Conservation (phyloP, 148 eudicot species). For the Dysphania ambrosioides region DNA sequence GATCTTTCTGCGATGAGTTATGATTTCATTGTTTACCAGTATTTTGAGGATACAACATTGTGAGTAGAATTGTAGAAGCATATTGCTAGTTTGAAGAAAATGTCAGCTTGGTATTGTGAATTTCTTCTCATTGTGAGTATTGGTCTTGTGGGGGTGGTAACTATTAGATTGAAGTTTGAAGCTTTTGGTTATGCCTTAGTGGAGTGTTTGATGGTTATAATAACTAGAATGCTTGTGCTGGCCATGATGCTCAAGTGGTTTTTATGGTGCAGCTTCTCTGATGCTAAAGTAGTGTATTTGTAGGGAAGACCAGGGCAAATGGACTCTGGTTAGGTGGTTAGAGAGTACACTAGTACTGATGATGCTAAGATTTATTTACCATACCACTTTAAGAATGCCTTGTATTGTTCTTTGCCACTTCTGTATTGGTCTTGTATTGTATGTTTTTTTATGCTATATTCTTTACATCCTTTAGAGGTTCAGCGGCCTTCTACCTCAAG, state of each 20-base stretch:
- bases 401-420: background rate
- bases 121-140: too few relatives aligned
- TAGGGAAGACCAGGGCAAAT: too few relatives aligned
- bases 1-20: too few relatives aligned
- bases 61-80: too few relatives aligned
- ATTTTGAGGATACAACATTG: too few relatives aligned
- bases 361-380: background rate
- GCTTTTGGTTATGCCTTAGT: background rate
- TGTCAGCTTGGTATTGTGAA: too few relatives aligned
- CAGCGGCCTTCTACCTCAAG: background rate
- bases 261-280: background rate
- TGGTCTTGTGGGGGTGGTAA: too few relatives aligned
- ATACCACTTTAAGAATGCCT: background rate
- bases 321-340: too few relatives aligned
- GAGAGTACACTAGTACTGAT: background rate
- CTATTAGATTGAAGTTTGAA: too few relatives aligned
- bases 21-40: too few relatives aligned
- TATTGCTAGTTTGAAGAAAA: too few relatives aligned
- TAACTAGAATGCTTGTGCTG: background rate
- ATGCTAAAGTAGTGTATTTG: background rate
- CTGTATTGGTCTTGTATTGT: background rate
- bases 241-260: too few relatives aligned
- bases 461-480: background rate
- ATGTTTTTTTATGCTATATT: background rate
- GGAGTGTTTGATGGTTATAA: background rate